A percentile compares a stretch with the other conserved stretches of the same genome.
These are phyloP conservation scores for Calonectria fujianensis DNA, from an alignment of 2,329 filamentous ascomycete genomes.

Conservation along the genomic window DNA sequence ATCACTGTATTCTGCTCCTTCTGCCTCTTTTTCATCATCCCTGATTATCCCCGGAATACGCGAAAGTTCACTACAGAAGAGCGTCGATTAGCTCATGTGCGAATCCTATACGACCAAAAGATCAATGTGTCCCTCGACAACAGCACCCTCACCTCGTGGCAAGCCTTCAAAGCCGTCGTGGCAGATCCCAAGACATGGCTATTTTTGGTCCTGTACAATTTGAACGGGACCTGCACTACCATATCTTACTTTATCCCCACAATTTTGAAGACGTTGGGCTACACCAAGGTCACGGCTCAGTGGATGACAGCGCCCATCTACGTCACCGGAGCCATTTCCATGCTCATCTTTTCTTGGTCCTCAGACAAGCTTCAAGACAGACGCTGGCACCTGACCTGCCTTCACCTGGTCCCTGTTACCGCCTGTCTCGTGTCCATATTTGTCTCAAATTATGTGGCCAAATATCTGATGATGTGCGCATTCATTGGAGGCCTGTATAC, in stretches of 20 bases:
- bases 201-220: conserved; percentile 68
- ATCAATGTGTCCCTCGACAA: conserved; percentile 39
- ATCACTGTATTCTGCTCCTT: conserved; percentile 32
- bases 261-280: conserved; percentile 52
- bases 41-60: conserved; percentile 47
- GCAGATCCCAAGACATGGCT: conserved; percentile 67
- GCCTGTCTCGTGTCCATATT: conserved; percentile 50
- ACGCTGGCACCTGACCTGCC: conserved; percentile 51
- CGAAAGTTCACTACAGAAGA: conserved; percentile 21
- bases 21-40: conserved; percentile 42
- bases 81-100: conserved; percentile 40
- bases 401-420: conserved; percentile 45
- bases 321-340: conserved; percentile 45
- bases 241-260: conserved; percentile 65
- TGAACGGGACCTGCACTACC: conserved; percentile 64
- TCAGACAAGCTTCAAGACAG: conserved; percentile 53
- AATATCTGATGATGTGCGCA: conserved; percentile 38
- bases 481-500: conserved; percentile 43
- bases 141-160: conserved; percentile 26
- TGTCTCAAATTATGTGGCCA: conserved; percentile 22
- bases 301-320: conserved; percentile 56
- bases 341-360: conserved; percentile 48
- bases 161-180: conserved; percentile 54
- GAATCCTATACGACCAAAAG: conserved; percentile 48
- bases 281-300: conserved; percentile 52